A percentile compares a stretch with the other conserved stretches of the same genome.
Evolutionary conservation across 441 rosid species (phyloP).

Genomic region (Croton laevigatus): DNA sequence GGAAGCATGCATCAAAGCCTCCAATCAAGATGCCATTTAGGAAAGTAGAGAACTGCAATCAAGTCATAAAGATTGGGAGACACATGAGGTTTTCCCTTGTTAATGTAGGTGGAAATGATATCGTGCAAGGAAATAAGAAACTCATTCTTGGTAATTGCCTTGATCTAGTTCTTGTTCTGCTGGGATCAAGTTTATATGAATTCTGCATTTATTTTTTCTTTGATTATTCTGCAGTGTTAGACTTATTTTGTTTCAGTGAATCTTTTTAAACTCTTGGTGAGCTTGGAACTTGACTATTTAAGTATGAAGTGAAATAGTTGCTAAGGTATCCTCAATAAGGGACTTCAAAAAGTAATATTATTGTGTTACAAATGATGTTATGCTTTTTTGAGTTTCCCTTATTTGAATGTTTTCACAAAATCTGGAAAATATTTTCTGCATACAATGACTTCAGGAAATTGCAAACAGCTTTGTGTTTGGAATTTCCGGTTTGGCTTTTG

Average conservation of each 20-base stretch:
- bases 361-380: not conserved
- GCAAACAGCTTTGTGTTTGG: not conserved
- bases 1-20: constrained; percentile 47
- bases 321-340: not conserved
- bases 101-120: constrained; percentile 44
- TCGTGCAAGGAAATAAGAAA: constrained; percentile 50
- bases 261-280: not conserved
- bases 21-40: constrained; percentile 53
- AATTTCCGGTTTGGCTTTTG: not conserved
- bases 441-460: not conserved
- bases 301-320: not conserved
- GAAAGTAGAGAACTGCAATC: constrained; percentile 50
- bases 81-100: constrained; percentile 40
- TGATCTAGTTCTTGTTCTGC: constrained; percentile 5
- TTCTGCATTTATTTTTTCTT: not conserved
- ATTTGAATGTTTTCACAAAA: not conserved
- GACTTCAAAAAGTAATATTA: not conserved
- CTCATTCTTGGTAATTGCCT: constrained; percentile 39
- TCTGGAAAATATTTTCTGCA: not conserved
- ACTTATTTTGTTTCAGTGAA: not conserved
- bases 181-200: not conserved
- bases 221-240: not conserved
- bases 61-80: constrained; percentile 41
- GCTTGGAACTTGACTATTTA: not conserved
- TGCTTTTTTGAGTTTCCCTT: not conserved